Conservation (phyloP, 2,329 filamentous ascomycete genomes). For the Aspergillus texensis region DNA sequence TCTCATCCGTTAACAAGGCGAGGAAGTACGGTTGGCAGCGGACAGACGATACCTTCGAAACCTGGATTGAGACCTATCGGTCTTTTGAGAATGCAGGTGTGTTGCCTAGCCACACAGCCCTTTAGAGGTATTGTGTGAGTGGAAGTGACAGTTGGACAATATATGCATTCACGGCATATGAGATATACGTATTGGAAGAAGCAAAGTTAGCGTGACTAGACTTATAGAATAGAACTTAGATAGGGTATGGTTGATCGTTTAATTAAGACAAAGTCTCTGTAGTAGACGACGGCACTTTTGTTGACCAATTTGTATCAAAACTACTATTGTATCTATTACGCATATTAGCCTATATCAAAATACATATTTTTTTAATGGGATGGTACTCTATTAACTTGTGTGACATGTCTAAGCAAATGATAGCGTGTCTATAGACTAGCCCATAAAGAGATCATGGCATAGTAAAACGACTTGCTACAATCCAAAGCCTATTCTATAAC, state of each 20-base stretch:
- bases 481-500: background rate
- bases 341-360: background rate
- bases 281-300: background rate
- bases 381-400: too few species aligned
- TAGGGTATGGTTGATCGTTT: too few species aligned
- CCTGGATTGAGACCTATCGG: constrained; percentile 27
- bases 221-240: too few species aligned
- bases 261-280: too few species aligned
- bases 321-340: too few species aligned
- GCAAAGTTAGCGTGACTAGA: background rate
- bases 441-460: too few species aligned
- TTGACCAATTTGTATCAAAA: background rate
- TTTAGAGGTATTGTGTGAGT: background rate
- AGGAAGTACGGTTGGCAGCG: constrained; percentile 26
- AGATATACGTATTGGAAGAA: background rate
- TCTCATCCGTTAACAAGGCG: constrained; percentile 26
- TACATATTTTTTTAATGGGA: too few species aligned
- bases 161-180: too few species aligned
- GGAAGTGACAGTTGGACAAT: background rate
- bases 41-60: constrained; percentile 23
- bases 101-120: constrained; percentile 14
- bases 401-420: too few species aligned
- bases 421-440: too few species aligned
- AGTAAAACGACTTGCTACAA: too few species aligned
- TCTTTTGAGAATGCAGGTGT: constrained; percentile 27